A percentile compares a stretch with the other conserved stretches of the same genome.
phyloP scores from a whole-genome alignment of 108 stramenopile species.

The Mayamaea pseudoterrestris region DNA sequence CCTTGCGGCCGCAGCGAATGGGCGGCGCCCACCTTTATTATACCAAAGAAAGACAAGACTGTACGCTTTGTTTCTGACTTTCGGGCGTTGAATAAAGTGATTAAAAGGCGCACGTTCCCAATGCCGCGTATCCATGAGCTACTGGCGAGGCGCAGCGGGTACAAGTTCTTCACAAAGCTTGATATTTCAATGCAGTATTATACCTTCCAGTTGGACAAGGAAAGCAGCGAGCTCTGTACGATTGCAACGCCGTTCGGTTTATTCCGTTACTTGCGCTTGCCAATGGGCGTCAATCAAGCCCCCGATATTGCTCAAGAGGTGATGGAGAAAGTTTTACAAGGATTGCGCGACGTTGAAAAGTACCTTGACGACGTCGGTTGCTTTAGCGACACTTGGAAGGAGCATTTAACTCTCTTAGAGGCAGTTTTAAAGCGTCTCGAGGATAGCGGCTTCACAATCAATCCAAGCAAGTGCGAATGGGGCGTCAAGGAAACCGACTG shows the following conservation, averaged over 20 bases:
- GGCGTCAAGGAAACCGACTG: conserved; percentile 27
- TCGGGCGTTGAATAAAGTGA: conserved; percentile 20
- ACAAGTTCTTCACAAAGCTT: conserved; percentile 13
- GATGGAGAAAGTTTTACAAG: conserved; percentile 9
- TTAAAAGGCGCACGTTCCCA: conserved; percentile 3
- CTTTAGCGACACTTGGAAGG: conserved; percentile 18
- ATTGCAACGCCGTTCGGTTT: conserved; percentile 37
- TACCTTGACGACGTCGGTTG: conserved; percentile 42
- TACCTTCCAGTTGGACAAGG: conserved; percentile 18
- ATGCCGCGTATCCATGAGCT: conserved; percentile 8
- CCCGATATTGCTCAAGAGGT: conserved; percentile 24
- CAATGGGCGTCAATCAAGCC: conserved; percentile 32
- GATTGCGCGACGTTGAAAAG: conserved; percentile 12
- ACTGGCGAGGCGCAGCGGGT: not conserved
- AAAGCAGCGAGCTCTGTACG: conserved; percentile 13
- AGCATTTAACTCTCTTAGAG: conserved; percentile 12
- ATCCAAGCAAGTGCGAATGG: conserved; percentile 48
- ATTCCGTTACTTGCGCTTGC: conserved; percentile 22
- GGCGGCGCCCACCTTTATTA: conserved; percentile 17
- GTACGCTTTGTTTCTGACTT: conserved; percentile 17
- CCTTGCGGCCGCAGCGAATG: not conserved
- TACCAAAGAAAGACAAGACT: conserved; percentile 23
- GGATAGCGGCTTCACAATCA: not conserved
- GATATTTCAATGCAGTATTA: conserved; percentile 20
- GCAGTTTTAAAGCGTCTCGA: conserved; percentile 12